Evolutionary conservation across 1,284 basidiomycete genomes (phyloP), one percentile per base, ranked within the genome.

Genomic region (Limonomyces culmigenus): DNA sequence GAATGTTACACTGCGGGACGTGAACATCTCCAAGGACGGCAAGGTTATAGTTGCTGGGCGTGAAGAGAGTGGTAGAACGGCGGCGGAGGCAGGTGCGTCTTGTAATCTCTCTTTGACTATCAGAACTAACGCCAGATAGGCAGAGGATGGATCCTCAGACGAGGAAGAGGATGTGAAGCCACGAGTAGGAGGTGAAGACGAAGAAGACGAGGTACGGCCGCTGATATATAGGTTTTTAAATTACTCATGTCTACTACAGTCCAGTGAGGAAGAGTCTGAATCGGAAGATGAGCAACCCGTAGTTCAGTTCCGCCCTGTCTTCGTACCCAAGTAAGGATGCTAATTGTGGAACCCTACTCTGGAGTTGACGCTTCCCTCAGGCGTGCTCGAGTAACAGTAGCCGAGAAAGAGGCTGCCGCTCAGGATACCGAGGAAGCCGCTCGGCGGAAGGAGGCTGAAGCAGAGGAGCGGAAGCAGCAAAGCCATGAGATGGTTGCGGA

Each of bases 401-500:
- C 61, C 11, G 71, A 79, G 47, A 64, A 65, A 37, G 79, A 85
- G 40, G 62, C 64, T 3, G 52, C 76, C 17, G 60, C 65, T n/a
- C 59, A 73, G 45, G 74, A 85, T 41, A 67, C 70, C 0, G 80
- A 84, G 50, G 77, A 85, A 46, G 67, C 70, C 3, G 46, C 71
- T 16, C 61, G 59, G 47, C 67, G 60, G 47, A 73, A 71, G 42
- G 77, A 80, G 40, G 49, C 59, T 19, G 78, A 79, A 52, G 70
- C 70, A 1, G 80, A 81, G 50, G 74, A 83, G 50, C 65, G 81
- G 29, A 67, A 73, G 47, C 75, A 80, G 49, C 73, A 87, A 46
- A 80, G 79, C 40, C 84, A 91, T 44, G 72, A 85, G 44, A 59
- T 93, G 45, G 88, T 92, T 4, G 89, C 84, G 0, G 83, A 89